Conservation (phyloP, 2,329 filamentous ascomycete genomes). For the Aspergillus oerlinghausenensis region DNA sequence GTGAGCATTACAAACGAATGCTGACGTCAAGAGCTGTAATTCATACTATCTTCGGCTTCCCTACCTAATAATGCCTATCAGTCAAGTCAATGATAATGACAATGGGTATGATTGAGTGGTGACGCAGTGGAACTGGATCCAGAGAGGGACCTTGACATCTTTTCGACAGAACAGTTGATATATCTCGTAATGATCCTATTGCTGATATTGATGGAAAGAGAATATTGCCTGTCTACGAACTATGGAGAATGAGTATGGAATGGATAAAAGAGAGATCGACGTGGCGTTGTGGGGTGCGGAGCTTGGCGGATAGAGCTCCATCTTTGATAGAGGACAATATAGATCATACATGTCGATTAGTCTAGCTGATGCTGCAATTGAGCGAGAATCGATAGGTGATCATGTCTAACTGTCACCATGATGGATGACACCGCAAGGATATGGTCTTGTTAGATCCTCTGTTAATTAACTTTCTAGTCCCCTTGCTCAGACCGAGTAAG, state of each 20-base stretch:
- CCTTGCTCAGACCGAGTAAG: background rate
- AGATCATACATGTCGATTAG: background rate
- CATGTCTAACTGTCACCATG: background rate
- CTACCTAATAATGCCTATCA: background rate
- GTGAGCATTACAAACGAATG: background rate
- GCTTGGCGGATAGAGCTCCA: background rate
- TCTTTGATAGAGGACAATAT: too few species aligned
- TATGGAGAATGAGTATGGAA: too few species aligned
- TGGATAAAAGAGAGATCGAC: background rate
- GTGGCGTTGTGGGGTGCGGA: background rate
- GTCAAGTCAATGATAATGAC: background rate
- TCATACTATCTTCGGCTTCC: background rate
- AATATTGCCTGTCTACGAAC: background rate
- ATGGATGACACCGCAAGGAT: background rate
- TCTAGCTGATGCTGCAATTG: background rate
- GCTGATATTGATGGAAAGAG: background rate
- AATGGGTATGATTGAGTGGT: conserved; percentile 6
- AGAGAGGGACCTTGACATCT: background rate
- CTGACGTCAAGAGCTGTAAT: background rate
- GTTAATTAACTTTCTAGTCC: background rate
- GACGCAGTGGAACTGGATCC: conserved; percentile 6
- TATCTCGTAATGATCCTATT: too few species aligned
- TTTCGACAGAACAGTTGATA: background rate
- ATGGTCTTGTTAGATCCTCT: too few species aligned
- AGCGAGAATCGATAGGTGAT: too few species aligned